Conservation (phyloP, 352 stramenopile species). For the Pythium sp. region DNA sequence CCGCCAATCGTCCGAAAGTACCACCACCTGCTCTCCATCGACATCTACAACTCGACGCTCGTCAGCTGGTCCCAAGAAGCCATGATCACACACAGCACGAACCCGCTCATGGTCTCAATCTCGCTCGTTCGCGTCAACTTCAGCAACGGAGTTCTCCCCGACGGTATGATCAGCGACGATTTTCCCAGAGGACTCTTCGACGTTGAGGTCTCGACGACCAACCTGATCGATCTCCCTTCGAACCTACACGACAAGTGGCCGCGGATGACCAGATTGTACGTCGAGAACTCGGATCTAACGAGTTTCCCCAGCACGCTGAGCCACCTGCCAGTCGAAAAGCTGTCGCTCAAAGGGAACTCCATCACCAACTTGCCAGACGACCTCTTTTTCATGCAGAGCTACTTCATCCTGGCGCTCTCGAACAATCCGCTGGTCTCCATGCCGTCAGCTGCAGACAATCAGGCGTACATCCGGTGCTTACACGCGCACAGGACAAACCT, state of each 20-base stretch:
- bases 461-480: constrained; percentile 16
- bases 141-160: constrained; percentile 34
- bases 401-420: constrained; percentile 27
- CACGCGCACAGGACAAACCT: constrained; percentile 34
- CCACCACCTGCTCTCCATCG: constrained; percentile 39
- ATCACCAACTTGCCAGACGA: constrained; percentile 23
- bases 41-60: constrained; percentile 57
- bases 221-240: constrained; percentile 22
- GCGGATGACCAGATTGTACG: constrained; percentile 20
- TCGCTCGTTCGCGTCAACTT: constrained; percentile 46
- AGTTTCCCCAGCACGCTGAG: constrained; percentile 7
- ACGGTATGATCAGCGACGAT: constrained; percentile 24
- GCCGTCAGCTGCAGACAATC: constrained; percentile 16
- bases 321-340: constrained; percentile 21
- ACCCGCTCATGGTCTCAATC: constrained; percentile 34
- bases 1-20: constrained; percentile 29
- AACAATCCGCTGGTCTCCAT: constrained; percentile 28
- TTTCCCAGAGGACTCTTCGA: constrained; percentile 23
- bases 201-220: constrained; percentile 29
- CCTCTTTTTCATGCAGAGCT: constrained; percentile 20
- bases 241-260: constrained; percentile 25
- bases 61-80: constrained; percentile 31
- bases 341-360: constrained; percentile 35
- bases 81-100: constrained; percentile 33
- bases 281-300: constrained; percentile 21